Percentiles rank a stretch among this genome's conserved stretches.
These are phyloP conservation scores for Funneliformis caledonium DNA, from an alignment of 371 early-diverging fungal genomes.

Conservation along the genomic window DNA sequence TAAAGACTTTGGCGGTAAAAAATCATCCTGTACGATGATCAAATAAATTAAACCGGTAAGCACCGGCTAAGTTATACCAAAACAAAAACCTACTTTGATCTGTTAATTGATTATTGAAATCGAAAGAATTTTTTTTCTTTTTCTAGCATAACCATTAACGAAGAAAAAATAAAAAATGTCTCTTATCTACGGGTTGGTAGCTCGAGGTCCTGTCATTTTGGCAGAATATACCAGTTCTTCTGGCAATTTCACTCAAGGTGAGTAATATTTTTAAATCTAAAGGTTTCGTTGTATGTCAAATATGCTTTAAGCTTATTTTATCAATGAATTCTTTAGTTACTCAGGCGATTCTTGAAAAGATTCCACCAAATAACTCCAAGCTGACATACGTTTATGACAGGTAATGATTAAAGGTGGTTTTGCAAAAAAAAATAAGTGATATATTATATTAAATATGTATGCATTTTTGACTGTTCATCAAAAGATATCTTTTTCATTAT, in stretches of 20 bases:
- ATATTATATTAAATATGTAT: background rate
- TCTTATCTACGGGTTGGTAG: slow-evolving; percentile 73
- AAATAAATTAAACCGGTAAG: no score
- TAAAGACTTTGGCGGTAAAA: no score
- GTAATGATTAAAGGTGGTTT: slow-evolving; percentile 48
- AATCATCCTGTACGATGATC: no score
- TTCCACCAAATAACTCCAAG: slow-evolving; percentile 88
- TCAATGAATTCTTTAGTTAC: slow-evolving; percentile 59
- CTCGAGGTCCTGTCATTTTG: slow-evolving; percentile 70
- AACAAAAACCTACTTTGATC: background rate
- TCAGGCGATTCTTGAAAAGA: slow-evolving; percentile 88
- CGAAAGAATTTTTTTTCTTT: background rate
- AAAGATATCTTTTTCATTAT: slow-evolving; percentile 88
- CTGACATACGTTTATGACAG: slow-evolving; percentile 90
- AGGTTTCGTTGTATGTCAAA: background rate
- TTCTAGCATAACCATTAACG: background rate
- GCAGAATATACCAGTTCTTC: slow-evolving; percentile 77
- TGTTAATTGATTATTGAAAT: background rate
- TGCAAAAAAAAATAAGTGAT: background rate
- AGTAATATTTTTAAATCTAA: background rate
- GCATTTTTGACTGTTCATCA: background rate
- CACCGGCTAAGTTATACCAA: no score
- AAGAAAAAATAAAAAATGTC: slow-evolving; percentile 51
- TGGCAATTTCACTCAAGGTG: slow-evolving; percentile 67
- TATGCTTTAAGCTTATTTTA: background rate